Conservation (phyloP, 805 yeast species). For the Lachancea sp. region DNA sequence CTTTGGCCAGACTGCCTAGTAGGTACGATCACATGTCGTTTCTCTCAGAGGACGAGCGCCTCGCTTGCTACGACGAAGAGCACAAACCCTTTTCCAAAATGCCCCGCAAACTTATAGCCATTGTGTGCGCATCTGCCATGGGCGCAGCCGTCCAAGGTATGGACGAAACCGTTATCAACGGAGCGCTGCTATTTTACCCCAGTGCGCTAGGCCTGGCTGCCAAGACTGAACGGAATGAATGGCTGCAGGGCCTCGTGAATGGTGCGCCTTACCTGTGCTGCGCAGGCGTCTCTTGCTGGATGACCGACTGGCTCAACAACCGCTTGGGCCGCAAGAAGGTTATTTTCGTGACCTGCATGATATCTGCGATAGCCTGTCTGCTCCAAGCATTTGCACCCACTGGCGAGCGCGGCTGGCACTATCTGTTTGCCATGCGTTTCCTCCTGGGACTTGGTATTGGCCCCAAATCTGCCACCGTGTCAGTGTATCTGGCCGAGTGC, state of each 20-base stretch:
- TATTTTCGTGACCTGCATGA: constrained; percentile 55
- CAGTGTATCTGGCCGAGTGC: constrained; percentile 64
- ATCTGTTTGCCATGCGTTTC: constrained; percentile 59
- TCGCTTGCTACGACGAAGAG: constrained; percentile 41
- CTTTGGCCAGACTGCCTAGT: constrained; percentile 56
- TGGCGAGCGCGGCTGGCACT: constrained; percentile 53
- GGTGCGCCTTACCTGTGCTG: constrained; percentile 68
- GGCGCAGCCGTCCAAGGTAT: constrained; percentile 78
- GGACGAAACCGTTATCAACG: constrained; percentile 72
- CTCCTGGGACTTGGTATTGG: constrained; percentile 65
- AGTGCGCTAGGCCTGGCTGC: constrained; percentile 44
- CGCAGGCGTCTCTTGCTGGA: constrained; percentile 55
- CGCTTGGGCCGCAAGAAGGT: constrained; percentile 58
- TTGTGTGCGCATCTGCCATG: constrained; percentile 62
- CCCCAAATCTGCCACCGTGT: constrained; percentile 70
- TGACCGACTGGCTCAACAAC: constrained; percentile 53
- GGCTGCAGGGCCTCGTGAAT: constrained; percentile 55
- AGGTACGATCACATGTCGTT: constrained; percentile 53
- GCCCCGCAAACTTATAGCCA: constrained; percentile 42
- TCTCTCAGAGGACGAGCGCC: constrained; percentile 49
- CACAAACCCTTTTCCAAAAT: constrained; percentile 40
- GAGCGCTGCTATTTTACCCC: constrained; percentile 62
- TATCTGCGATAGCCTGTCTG: constrained; percentile 56
- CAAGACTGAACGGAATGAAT: constrained; percentile 42
- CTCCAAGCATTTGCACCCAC: constrained; percentile 54